These are phyloP conservation scores for Stentor roeselii DNA, from an alignment of 73 alveolate genomes.

Conservation along the genomic window DNA sequence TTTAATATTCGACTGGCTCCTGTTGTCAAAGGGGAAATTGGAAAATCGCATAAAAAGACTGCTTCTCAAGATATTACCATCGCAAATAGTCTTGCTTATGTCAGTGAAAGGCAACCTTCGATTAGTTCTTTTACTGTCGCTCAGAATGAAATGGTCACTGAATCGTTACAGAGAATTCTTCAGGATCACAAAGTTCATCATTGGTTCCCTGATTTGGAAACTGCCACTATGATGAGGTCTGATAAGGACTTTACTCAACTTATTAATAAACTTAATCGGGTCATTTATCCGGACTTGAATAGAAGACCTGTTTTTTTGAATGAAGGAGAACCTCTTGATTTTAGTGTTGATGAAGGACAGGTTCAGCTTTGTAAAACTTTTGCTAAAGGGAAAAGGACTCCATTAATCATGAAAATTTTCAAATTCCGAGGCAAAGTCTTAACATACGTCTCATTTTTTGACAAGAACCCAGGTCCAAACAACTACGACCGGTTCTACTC, in stretches of 20 bases:
- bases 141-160: background rate
- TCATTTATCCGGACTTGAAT: background rate
- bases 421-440: background rate
- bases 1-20: background rate
- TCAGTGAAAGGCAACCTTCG: background rate
- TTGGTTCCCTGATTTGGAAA: background rate
- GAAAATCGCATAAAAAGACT: background rate
- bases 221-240: background rate
- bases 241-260: background rate
- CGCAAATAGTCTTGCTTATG: too few relatives aligned
- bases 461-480: background rate
- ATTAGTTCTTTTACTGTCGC: background rate
- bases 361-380: background rate
- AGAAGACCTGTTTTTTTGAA: background rate
- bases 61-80: background rate
- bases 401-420: background rate
- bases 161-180: background rate
- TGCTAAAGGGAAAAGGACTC: constrained; percentile 11
- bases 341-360: background rate
- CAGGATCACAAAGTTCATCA: background rate
- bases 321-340: constrained; percentile 8
- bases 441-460: background rate
- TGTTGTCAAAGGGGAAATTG: background rate
- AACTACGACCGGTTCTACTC: background rate
- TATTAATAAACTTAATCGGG: background rate